Percentiles rank a stretch among this genome's conserved stretches.
Evolutionary conservation across 177 flowering plant species (phyloP).

Genomic region (Tripterygium wilfordii): DNA sequence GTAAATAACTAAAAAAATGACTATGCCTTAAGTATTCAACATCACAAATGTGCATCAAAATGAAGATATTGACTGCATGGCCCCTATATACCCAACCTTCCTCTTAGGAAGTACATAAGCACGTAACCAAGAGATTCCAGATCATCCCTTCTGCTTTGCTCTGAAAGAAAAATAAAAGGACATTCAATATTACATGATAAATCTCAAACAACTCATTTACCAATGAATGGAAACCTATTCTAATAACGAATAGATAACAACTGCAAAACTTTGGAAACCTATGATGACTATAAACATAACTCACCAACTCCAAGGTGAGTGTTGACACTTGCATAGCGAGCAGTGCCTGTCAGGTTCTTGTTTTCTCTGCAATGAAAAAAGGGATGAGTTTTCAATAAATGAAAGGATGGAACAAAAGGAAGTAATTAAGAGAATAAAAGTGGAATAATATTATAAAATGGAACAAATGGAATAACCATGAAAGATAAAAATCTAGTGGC

Average conservation of each 20-base stretch:
- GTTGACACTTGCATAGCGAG: conserved; percentile 81
- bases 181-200: too few species aligned
- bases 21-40: too few species aligned
- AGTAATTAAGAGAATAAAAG: too few species aligned
- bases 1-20: background rate
- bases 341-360: conserved; percentile 83
- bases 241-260: background rate
- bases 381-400: background rate
- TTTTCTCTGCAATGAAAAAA: conserved; percentile 49
- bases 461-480: too few species aligned
- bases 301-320: conserved; percentile 83
- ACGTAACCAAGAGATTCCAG: conserved; percentile 83
- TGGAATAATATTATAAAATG: too few species aligned
- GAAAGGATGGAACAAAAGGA: too few species aligned
- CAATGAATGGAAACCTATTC: background rate
- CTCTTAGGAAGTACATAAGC: conserved; percentile 76
- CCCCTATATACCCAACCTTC: conserved; percentile 39
- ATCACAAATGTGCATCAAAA: too few species aligned
- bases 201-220: too few species aligned
- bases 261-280: background rate
- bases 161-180: conserved; percentile 31
- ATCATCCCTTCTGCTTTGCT: conserved; percentile 86
- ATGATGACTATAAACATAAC: conserved; percentile 12
- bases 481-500: too few species aligned
- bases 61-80: background rate